Percentiles rank a stretch among this genome's conserved stretches.
phyloP scores from a whole-genome alignment of 2,329 filamentous ascomycete genomes.

The Lasiodiplodia sp. region DNA sequence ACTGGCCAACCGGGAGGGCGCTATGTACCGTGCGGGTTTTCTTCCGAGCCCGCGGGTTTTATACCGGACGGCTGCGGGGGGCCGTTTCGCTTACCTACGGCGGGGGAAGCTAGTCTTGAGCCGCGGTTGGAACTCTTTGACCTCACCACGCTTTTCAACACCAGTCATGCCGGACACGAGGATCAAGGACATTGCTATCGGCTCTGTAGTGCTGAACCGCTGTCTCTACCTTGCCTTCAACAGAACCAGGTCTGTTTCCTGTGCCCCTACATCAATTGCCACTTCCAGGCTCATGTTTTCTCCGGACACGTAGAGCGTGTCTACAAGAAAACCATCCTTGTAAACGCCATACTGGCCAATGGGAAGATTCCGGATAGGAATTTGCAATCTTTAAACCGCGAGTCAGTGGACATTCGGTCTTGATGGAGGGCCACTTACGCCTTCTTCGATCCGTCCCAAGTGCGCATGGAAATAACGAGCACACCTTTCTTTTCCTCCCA shows the following conservation, averaged over 20 bases:
- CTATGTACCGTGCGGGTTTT: background rate
- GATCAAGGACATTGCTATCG: too few species aligned
- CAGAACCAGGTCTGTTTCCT: background rate
- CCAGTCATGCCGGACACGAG: too few species aligned
- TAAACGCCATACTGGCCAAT: background rate
- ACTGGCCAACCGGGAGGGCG: too few species aligned
- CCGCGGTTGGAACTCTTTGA: too few species aligned
- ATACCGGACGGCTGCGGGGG: background rate
- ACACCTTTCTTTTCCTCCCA: slow-evolving; percentile 34
- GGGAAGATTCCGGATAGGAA: background rate
- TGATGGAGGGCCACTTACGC: background rate
- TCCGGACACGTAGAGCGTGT: background rate
- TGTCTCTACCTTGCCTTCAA: slow-evolving; percentile 23
- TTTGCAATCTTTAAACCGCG: background rate
- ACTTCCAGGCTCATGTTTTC: background rate
- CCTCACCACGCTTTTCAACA: too few species aligned
- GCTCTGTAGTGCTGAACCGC: too few species aligned
- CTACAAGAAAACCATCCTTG: background rate
- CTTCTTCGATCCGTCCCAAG: slow-evolving; percentile 32
- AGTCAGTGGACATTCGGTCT: background rate
- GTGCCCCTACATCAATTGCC: background rate
- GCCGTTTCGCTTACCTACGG: background rate
- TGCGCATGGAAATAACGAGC: slow-evolving; percentile 34
- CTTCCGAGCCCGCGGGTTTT: background rate
- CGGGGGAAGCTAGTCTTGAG: too few species aligned